Conservation (phyloP, 2,329 filamentous ascomycete species). For the Dendryphion nanum region DNA sequence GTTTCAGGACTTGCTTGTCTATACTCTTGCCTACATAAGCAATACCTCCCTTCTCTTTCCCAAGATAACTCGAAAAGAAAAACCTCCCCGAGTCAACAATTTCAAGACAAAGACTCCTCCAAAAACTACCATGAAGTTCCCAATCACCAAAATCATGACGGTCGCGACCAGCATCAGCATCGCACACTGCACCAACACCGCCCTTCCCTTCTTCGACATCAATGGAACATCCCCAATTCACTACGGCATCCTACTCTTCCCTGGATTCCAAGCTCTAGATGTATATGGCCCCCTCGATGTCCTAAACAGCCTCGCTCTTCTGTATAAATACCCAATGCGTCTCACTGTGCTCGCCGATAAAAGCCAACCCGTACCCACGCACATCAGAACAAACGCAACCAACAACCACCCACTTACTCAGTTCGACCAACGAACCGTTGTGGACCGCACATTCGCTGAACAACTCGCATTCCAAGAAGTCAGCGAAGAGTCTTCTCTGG, state of each 20-base stretch:
- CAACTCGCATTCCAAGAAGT: conserved; percentile 34
- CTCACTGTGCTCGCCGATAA: conserved; percentile 35
- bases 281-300: conserved; percentile 48
- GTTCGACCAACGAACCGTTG: conserved; percentile 42
- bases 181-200: background rate
- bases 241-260: conserved; percentile 32
- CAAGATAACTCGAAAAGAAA: too few relatives aligned
- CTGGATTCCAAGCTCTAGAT: conserved; percentile 40
- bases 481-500: background rate
- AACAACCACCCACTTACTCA: conserved; percentile 18
- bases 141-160: too few relatives aligned
- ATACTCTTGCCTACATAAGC: too few relatives aligned
- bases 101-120: too few relatives aligned
- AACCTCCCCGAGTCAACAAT: too few relatives aligned
- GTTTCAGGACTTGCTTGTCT: too few relatives aligned
- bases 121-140: too few relatives aligned
- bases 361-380: conserved; percentile 35
- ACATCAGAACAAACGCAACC: conserved; percentile 1
- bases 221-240: background rate
- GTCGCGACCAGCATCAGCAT: too few relatives aligned
- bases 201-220: background rate
- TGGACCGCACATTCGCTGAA: conserved; percentile 54
- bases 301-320: conserved; percentile 39
- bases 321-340: conserved; percentile 14
- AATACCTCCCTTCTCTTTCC: too few relatives aligned